These are phyloP conservation scores for Candida pseudoglaebosa DNA, from an alignment of 805 yeast genomes.

Conservation along the genomic window DNA sequence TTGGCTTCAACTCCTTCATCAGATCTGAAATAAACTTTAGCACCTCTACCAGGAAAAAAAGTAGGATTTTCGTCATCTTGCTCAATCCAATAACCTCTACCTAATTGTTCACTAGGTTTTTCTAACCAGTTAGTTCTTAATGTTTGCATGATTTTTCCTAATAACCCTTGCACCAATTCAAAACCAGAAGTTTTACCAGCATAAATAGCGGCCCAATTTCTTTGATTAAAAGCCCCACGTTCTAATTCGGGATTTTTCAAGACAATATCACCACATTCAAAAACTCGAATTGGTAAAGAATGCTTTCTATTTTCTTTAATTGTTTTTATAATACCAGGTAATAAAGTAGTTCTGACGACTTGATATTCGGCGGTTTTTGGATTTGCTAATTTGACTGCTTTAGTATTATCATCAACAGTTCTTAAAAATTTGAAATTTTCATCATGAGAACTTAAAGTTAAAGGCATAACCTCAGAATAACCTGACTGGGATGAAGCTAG, in stretches of 20 bases:
- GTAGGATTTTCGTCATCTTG: slow-evolving; percentile 63
- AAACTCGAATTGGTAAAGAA: slow-evolving; percentile 88
- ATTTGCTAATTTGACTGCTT: slow-evolving; percentile 86
- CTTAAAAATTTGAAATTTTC: slow-evolving; percentile 91
- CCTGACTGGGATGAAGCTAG: slow-evolving; percentile 90
- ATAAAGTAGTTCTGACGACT: slow-evolving; percentile 91
- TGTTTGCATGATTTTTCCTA: slow-evolving; percentile 95
- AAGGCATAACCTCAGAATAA: slow-evolving; percentile 93
- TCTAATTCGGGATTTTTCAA: slow-evolving; percentile 76
- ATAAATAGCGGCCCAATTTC: slow-evolving; percentile 91
- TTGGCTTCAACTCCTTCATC: slow-evolving; percentile 53
- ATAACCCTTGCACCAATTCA: slow-evolving; percentile 88
- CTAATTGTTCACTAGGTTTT: slow-evolving; percentile 43
- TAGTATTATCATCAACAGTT: slow-evolving; percentile 64
- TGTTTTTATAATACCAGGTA: slow-evolving; percentile 94
- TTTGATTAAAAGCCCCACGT: slow-evolving; percentile 86
- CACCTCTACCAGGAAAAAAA: slow-evolving; percentile 97
- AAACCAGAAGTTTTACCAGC: slow-evolving; percentile 96
- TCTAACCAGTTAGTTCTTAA: slow-evolving; percentile 83
- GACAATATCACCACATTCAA: slow-evolving; percentile 93
- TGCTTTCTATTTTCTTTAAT: slow-evolving; percentile 95
- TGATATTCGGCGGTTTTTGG: slow-evolving; percentile 97
- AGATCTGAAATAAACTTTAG: slow-evolving; percentile 72
- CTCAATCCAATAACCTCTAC: slow-evolving; percentile 85
- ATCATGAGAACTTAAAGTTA: slow-evolving; percentile 93